These are phyloP conservation scores for Limonium bicolor DNA, from an alignment of 148 eudicot species.

Conservation along the genomic window DNA sequence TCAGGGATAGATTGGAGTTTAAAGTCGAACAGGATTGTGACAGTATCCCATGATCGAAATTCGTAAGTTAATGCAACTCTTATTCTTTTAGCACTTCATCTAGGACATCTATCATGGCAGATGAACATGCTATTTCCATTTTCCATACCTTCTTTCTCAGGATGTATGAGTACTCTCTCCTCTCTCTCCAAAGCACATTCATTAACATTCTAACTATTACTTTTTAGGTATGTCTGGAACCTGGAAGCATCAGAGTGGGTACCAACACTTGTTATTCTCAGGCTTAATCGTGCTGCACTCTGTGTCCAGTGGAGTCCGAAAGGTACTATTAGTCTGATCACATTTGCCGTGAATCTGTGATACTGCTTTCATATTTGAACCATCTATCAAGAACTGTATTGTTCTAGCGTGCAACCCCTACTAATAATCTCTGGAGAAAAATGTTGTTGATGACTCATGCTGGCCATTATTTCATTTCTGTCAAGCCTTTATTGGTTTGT, in stretches of 20 bases:
- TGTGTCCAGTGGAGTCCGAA: constrained; percentile 98
- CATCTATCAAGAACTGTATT: too few relatives aligned
- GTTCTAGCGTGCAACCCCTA: too few relatives aligned
- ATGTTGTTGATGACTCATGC: too few relatives aligned
- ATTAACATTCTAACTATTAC: background rate
- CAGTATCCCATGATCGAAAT: constrained; percentile 97
- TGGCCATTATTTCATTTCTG: too few relatives aligned
- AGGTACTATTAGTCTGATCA: constrained; percentile 41
- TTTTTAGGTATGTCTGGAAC: constrained; percentile 86
- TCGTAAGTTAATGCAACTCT: too few relatives aligned
- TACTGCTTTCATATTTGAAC: background rate
- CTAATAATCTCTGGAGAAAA: too few relatives aligned
- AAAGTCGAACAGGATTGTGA: constrained; percentile 67
- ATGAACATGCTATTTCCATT: background rate
- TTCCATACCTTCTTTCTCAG: background rate
- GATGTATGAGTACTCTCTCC: background rate
- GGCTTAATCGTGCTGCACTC: constrained; percentile 94
- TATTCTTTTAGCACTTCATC: background rate
- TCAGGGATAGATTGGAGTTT: constrained; percentile 88
- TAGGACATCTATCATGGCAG: background rate
- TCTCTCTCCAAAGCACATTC: background rate
- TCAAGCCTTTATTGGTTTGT: background rate
- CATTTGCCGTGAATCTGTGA: background rate
- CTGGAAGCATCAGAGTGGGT: constrained; percentile 82
- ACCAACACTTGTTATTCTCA: constrained; percentile 89